phyloP scores from a whole-genome alignment of 495 filamentous ascomycete genomes.

The Penicillium lividum region DNA sequence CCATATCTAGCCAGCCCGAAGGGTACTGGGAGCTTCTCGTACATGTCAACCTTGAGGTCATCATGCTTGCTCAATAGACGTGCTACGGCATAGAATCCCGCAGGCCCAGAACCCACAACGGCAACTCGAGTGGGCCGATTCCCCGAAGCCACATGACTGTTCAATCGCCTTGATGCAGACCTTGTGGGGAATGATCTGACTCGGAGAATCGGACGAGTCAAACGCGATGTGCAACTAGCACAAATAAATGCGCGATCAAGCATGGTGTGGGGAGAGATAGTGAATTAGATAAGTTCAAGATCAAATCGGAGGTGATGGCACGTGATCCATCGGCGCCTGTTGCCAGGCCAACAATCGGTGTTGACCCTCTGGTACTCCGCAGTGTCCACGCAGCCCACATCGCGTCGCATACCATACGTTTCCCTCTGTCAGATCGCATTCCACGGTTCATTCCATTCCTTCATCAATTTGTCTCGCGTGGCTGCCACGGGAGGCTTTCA shows the following conservation, averaged over 20 bases:
- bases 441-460: constrained; percentile 23
- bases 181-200: constrained; percentile 8
- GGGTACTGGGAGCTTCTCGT: constrained; percentile 88
- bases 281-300: constrained; percentile 1
- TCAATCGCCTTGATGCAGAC: constrained; percentile 24
- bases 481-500: constrained; percentile 31
- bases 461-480: constrained; percentile 42
- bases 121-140: constrained; percentile 71
- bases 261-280: constrained; percentile 21
- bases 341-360: constrained; percentile 39
- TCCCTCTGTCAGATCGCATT: constrained; percentile 28
- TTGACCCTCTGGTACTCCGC: constrained; percentile 25
- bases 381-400: constrained; percentile 3
- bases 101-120: constrained; percentile 91
- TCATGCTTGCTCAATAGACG: constrained; percentile 73
- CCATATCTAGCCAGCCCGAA: constrained; percentile 91
- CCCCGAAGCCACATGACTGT: constrained; percentile 38
- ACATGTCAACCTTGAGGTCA: constrained; percentile 86
- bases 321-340: constrained; percentile 32
- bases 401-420: constrained; percentile 4
- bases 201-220: constrained; percentile 14
- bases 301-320: constrained; percentile 12
- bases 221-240: constrained; percentile 34
- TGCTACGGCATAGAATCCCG: constrained; percentile 93
- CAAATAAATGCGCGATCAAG: constrained; percentile 35